Base-by-base conservation (phyloP, 192 early-diverging fungal genomes). In the Kappamyces sp. region DNA sequence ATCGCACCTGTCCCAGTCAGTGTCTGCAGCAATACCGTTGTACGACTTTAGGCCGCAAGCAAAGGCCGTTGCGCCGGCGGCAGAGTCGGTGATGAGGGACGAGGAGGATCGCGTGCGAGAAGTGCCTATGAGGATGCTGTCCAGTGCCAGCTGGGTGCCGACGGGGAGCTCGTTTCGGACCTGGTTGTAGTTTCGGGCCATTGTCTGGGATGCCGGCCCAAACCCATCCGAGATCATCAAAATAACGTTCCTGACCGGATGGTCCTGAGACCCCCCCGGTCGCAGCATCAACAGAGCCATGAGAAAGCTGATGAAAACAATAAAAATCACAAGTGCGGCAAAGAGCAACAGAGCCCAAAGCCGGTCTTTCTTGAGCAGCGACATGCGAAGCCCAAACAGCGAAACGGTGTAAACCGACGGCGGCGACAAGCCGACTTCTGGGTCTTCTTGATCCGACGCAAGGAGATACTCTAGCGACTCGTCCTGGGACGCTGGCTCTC, bases 21-120 rank as follows among this genome's bases (percentile, higher is more conserved):
- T 22, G 22, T 22, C 22, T 22, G 22, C 22, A 22, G 22, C 22
- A 22, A 22, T 22, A 22, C 22, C 88, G 68, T 99, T 99, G 72
- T 92, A 96, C 1, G 91, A 77, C 71, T 99, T 99, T 33, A 84
- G 64, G 9, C 74, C 84, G 66, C 94, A 97, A 11, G 92, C 78
- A 62, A 91, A 97, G 1, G 96, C 96, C 1, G 96, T 99, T 0
- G 94, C 96, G 5, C 94, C 96, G 30, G 96, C 94, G 6, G 96
- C 96, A 41, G 88, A 91, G 71, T 99, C 96, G 0, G 96, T 99
- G 3, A 99, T 80, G 32, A 96, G 70, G 40, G 86, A 88, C 70
- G 61, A 55, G 47, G 81, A 82, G 42, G 87, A 90, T 43, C 88
- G 77, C 3, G 96, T 99, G 37, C 96, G 84, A 15, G 91, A 92